phyloP scores from a whole-genome alignment of 139 green algal species.

The Deuterostichococcus epilithicus region DNA sequence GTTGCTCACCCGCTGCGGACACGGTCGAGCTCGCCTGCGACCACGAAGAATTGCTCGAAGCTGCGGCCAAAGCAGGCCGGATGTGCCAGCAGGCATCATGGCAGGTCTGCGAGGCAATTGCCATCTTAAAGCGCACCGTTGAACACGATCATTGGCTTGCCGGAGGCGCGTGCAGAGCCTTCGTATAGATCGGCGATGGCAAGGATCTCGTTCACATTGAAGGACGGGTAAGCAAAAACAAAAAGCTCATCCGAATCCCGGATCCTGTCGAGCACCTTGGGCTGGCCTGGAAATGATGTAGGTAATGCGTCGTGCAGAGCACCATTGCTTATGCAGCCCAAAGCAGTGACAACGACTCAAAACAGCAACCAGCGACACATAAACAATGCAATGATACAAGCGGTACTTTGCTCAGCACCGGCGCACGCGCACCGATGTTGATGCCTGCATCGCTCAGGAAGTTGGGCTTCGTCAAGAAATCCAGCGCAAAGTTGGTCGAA shows the following conservation, averaged over 20 bases:
- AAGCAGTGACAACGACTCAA: too few species aligned
- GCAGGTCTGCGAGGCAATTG: too few species aligned
- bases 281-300: too few species aligned
- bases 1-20: constrained; percentile 56
- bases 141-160: constrained; percentile 75
- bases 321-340: too few species aligned
- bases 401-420: too few species aligned
- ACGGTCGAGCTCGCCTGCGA: constrained; percentile 66
- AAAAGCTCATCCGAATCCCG: constrained; percentile 54
- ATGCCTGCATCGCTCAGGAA: constrained; percentile 56
- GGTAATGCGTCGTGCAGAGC: too few species aligned
- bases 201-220: constrained; percentile 69
- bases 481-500: constrained; percentile 46
- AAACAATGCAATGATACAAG: too few species aligned
- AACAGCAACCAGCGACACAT: too few species aligned
- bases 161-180: constrained; percentile 16
- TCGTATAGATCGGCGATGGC: constrained; percentile 60
- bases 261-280: constrained; percentile 30
- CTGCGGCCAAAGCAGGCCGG: too few species aligned
- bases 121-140: constrained; percentile 45
- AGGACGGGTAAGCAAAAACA: constrained; percentile 68
- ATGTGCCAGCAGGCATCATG: too few species aligned
- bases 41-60: too few species aligned
- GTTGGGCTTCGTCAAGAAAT: constrained; percentile 51
- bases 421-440: constrained; percentile 14